Evolutionary conservation across 495 filamentous ascomycete species (phyloP), one percentile per base, ranked within the genome.

Genomic region (Aspergillus bridgeri): DNA sequence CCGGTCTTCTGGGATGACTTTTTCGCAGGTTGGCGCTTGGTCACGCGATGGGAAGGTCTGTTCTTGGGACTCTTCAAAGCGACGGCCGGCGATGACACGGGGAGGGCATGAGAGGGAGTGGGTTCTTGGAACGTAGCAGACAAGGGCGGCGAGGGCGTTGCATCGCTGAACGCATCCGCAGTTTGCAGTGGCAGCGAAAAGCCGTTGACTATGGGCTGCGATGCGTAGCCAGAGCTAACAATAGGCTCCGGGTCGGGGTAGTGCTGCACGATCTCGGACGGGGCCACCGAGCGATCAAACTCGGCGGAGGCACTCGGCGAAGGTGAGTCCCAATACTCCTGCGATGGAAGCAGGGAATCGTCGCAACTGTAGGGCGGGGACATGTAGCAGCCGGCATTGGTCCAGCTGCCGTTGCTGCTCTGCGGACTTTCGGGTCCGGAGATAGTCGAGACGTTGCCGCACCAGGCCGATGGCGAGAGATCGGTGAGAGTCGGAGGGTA

Each of bases 381-480:
- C 23, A 62, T 59, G 29, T 66, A 63, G 53, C 61, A 66, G 5
- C 47, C 65, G 33, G 65, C 58, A 13, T 56, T 56, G 5, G 54
- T 47, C 9, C 60, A 21, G 33, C 63, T 66, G 22, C 60, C 43
- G 25, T 50, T 59, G 45, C 48, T 50, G 24, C 53, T 65, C 43
- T 42, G 59, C 0, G 64, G 60, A 47, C 65, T 72, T 49, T 67
- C 67, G 1, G 61, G 51, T 18, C 60, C 64, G 6, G 69, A 66
- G 13, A 61, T 54, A 2, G 56, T 55, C 8, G 64, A 61, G n/a
- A 66, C 46, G 7, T 56, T 60, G 33, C 62, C 60, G 46, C 64
- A 53, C 61, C 61, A 69, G 13, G 62, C 50, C 17, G 60, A 58
- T 4, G 33, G 33, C 13, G 60, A 24, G 18, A 48, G 57, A 46